phyloP scores from a whole-genome alignment of 208 protist genomes.

The Histomonas meleagridis region DNA sequence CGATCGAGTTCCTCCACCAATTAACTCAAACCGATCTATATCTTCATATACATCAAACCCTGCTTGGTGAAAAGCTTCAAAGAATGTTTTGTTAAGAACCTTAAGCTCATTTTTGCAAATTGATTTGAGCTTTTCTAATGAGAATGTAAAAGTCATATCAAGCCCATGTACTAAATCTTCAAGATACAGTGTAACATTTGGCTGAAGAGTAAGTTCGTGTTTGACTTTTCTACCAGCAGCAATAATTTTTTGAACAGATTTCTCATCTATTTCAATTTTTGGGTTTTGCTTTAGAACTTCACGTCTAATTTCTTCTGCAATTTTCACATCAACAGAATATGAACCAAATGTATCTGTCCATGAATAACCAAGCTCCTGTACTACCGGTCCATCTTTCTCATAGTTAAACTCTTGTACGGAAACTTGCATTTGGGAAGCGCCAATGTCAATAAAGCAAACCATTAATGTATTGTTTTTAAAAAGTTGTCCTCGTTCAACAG shows the following conservation, averaged over 20 bases:
- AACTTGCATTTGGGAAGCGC: background rate
- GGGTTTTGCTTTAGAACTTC: background rate
- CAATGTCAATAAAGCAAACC: slow-evolving; percentile 2
- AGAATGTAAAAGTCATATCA: background rate
- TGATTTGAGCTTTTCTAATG: background rate
- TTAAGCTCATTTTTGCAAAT: background rate
- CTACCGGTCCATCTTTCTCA: background rate
- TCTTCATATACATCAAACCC: background rate
- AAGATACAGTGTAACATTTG: background rate
- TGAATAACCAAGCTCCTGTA: background rate
- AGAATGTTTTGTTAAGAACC: background rate
- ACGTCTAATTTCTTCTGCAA: background rate
- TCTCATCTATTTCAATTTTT: background rate
- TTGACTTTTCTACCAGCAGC: background rate
- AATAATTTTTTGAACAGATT: background rate
- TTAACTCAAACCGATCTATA: background rate
- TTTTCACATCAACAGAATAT: background rate
- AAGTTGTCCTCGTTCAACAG: background rate
- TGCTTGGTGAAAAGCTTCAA: background rate
- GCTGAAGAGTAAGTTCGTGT: background rate
- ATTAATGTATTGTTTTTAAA: background rate
- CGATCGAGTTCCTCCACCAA: background rate
- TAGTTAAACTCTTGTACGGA: background rate
- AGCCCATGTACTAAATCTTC: background rate
- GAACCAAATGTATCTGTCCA: background rate